These are phyloP conservation scores for Torulaspora maleeae DNA, from an alignment of 805 yeast genomes.

Conservation along the genomic window DNA sequence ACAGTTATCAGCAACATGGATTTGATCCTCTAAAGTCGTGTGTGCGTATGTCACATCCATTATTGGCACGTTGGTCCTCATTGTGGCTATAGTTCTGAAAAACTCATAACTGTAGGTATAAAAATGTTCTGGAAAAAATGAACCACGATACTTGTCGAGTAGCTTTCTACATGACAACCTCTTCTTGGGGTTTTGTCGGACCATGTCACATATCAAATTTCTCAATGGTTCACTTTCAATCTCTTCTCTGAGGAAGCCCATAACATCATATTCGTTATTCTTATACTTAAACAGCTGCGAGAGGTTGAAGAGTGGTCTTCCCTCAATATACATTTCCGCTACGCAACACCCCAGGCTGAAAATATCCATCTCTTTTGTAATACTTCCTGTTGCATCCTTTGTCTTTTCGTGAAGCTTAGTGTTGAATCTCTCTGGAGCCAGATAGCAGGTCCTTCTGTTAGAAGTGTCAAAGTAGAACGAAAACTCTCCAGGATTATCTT, in stretches of 20 bases:
- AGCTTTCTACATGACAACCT: slow-evolving; percentile 55
- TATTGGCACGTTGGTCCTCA: slow-evolving; percentile 23
- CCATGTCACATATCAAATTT: slow-evolving; percentile 58
- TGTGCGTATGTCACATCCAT: slow-evolving; percentile 17
- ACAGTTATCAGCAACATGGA: slow-evolving; percentile 21
- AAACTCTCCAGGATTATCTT: slow-evolving; percentile 87
- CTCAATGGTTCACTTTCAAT: slow-evolving; percentile 48
- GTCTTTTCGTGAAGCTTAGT: slow-evolving; percentile 20
- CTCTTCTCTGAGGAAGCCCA: slow-evolving; percentile 32
- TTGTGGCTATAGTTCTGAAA: slow-evolving; percentile 40
- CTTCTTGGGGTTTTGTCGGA: slow-evolving; percentile 54
- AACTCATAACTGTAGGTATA: slow-evolving; percentile 68
- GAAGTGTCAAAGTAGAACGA: slow-evolving; percentile 91
- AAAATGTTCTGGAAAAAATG: slow-evolving; percentile 63
- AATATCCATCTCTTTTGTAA: slow-evolving; percentile 71
- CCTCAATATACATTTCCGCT: slow-evolving; percentile 84
- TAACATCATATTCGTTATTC: slow-evolving; percentile 59
- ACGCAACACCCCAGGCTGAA: slow-evolving; percentile 83
- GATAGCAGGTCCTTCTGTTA: slow-evolving; percentile 76
- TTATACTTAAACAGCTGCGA: slow-evolving; percentile 84
- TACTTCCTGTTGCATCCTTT: slow-evolving; percentile 25
- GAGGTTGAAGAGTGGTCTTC: slow-evolving; percentile 77
- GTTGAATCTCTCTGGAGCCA: slow-evolving; percentile 89
- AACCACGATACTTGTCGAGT: slow-evolving; percentile 46
- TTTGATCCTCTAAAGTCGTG: slow-evolving; percentile 18